A percentile compares a stretch with the other conserved stretches of the same genome.
Conservation (phyloP, 1,139 yeast genomes). For the Saccharomyces pastorianus region DNA sequence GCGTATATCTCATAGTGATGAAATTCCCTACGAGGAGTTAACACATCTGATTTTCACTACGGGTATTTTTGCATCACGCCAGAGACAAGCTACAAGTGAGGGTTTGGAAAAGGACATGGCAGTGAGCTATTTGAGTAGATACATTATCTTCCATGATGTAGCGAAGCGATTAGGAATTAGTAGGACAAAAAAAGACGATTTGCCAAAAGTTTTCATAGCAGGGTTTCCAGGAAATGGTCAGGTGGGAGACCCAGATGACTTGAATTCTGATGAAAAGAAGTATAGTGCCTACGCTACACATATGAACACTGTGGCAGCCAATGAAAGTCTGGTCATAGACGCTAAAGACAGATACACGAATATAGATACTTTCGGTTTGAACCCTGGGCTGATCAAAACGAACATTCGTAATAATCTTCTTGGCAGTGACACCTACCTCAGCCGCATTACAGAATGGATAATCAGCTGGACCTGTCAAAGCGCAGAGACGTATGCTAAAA, state of each 20-base stretch:
- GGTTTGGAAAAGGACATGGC: conserved; percentile 36
- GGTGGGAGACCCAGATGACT: conserved; percentile 30
- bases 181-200: conserved; percentile 8
- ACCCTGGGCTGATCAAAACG: conserved; percentile 35
- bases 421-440: conserved; percentile 27
- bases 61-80: conserved; percentile 32
- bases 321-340: conserved; percentile 32
- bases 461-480: conserved; percentile 30
- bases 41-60: conserved; percentile 33
- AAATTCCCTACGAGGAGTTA: conserved; percentile 19
- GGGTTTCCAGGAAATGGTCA: conserved; percentile 34
- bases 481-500: conserved; percentile 32
- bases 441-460: conserved; percentile 23
- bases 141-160: conserved; percentile 25
- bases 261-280: conserved; percentile 29
- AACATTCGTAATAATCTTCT: conserved; percentile 30
- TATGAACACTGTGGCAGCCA: conserved; percentile 36
- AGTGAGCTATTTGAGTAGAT: conserved; percentile 33
- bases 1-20: conserved; percentile 18
- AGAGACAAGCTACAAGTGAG: conserved; percentile 31
- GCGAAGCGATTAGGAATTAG: conserved; percentile 17
- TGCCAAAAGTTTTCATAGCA: conserved; percentile 33
- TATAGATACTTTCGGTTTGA: conserved; percentile 31
- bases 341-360: conserved; percentile 17
- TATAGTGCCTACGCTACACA: conserved; percentile 30